These are phyloP conservation scores for Magnolia changhungtana DNA, from an alignment of 164 flowering plant species.

Conservation along the genomic window DNA sequence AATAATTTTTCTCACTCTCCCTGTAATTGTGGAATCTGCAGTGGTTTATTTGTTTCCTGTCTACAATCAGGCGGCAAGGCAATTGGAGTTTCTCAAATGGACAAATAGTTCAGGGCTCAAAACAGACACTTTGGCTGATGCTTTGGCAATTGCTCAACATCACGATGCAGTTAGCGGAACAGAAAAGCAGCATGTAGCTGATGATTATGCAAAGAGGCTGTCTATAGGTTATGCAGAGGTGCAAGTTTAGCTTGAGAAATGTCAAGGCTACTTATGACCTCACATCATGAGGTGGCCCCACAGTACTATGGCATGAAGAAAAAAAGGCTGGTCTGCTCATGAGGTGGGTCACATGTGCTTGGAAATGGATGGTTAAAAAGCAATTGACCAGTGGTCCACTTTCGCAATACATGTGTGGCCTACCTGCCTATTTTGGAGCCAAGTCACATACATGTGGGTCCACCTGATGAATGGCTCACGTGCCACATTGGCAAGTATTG, in stretches of 20 bases:
- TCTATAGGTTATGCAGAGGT: slow-evolving; percentile 83
- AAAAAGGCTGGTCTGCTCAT: no score
- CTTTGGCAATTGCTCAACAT: slow-evolving; percentile 94
- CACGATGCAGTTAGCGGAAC: slow-evolving; percentile 98
- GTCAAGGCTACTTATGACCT: background rate
- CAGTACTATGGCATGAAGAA: no score
- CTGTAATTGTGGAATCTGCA: background rate
- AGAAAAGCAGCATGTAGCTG: slow-evolving; percentile 88
- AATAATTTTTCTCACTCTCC: background rate
- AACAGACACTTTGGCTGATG: slow-evolving; percentile 75
- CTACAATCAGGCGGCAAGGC: slow-evolving; percentile 76
- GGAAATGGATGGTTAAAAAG: no score
- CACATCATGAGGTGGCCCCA: background rate
- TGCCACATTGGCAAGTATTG: background rate
- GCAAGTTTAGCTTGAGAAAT: background rate
- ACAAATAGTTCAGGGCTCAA: slow-evolving; percentile 55
- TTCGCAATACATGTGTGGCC: background rate
- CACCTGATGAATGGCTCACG: background rate
- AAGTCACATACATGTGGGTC: background rate
- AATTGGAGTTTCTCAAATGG: slow-evolving; percentile 73
- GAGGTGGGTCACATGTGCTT: no score
- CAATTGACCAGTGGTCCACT: background rate
- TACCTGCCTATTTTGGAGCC: background rate
- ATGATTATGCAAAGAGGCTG: slow-evolving; percentile 87
- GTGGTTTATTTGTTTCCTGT: slow-evolving; percentile 6